A percentile compares a stretch with the other conserved stretches of the same genome.
phyloP scores from a whole-genome alignment of 2,329 filamentous ascomycete species.

The Pseudogymnoascus sp. region DNA sequence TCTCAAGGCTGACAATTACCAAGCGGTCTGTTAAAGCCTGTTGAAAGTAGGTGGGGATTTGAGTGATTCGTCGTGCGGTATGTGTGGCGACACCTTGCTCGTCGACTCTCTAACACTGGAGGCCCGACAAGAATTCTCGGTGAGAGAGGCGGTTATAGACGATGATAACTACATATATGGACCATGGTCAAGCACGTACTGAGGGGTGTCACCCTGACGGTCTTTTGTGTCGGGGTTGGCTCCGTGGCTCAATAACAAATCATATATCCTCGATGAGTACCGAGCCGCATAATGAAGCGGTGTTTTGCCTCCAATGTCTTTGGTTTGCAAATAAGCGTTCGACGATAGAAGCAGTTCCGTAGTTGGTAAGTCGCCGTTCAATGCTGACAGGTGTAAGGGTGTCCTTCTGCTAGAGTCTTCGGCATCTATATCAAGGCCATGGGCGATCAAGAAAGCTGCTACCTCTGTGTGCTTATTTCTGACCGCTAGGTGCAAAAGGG shows the following conservation, averaged over 20 bases:
- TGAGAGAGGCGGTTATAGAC: not conserved
- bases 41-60: conserved; percentile 22
- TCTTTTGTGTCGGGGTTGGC: not conserved
- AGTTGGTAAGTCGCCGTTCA: not conserved
- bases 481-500: not conserved
- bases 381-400: not conserved
- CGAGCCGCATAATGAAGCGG: not conserved
- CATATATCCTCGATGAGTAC: not conserved
- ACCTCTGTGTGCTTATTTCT: not conserved
- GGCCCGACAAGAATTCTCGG: not conserved
- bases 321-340: not conserved
- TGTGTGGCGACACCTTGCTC: not conserved
- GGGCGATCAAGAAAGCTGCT: not conserved
- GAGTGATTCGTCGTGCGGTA: not conserved
- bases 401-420: not conserved
- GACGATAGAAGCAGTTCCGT: not conserved
- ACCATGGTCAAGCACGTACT: conserved; percentile 42
- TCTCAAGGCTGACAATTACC: not conserved
- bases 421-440: not conserved
- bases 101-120: not conserved
- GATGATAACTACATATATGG: not conserved
- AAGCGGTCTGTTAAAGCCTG: not conserved
- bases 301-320: not conserved
- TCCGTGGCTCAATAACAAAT: not conserved
- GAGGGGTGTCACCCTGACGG: conserved; percentile 37